Evolutionary conservation across 495 filamentous ascomycete genomes (phyloP), one percentile per base, ranked within the genome.

Genomic region (Rhypophila decipiens): DNA sequence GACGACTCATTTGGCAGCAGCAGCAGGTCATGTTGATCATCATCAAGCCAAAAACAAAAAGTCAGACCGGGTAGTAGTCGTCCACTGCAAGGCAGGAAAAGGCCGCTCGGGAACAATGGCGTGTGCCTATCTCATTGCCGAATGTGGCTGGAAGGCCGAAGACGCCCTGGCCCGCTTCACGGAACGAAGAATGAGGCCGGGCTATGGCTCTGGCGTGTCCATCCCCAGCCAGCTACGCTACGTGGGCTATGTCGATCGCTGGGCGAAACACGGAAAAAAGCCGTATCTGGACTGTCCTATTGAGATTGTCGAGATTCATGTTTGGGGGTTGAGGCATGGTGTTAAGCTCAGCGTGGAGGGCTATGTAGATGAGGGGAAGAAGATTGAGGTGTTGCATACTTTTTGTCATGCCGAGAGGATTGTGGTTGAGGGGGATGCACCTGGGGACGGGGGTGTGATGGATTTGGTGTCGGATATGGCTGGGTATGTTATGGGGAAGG

Each of bases 31-130:
- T 12, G 47, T 46, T 53, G 49, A 60, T 57, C 29, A 59, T 55
- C 22, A 31, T 4, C 29, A 10, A 19, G 33, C n/a, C 19, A 51
- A 42, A 23, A 20, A 46, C 18, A 46, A 59, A 43, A 42, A 63
- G 60, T n/a, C 57, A 53, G 49, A 71, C 58, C 72, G 88, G 19
- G 86, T 95, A 1, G 84, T 83, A 1, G 91, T 98, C 5, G 88
- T 98, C 10, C 93, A 97, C 63, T 97, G 93, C 70, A 98, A 96
- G 65, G 93, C 93, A 2, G 93, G 93, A 2, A 98, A 98, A 65
- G 93, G 93, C 1, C 75, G 93, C 38, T 93, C 87, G 47, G 93
- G 93, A n/a, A 95, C 87, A 1, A 78, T 89, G 58, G 82, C 83
- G 18, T 90, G 86, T 58, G 83, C 82, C 46, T 97, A 96, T 61